A percentile compares a stretch with the other conserved stretches of the same genome.
phyloP scores from a whole-genome alignment of 2,329 filamentous ascomycete species.

The Trichoderma atroviride region DNA sequence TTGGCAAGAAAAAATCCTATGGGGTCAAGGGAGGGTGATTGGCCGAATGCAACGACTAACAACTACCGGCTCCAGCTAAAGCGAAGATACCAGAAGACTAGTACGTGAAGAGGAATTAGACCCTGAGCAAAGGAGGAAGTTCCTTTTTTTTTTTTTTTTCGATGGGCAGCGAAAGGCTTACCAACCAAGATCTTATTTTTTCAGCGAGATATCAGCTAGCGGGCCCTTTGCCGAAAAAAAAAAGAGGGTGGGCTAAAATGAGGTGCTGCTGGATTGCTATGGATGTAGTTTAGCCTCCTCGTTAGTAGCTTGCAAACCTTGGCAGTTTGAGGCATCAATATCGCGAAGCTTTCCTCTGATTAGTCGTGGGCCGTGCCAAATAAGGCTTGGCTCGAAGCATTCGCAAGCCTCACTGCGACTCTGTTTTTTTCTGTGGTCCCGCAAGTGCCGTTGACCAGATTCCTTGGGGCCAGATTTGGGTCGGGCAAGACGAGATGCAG shows the following conservation, averaged over 20 bases:
- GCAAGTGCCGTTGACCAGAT: not conserved
- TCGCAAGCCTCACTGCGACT: not conserved
- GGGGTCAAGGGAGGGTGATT: not conserved
- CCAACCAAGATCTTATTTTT: not conserved
- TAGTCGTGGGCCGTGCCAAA: not conserved
- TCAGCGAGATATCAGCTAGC: not conserved
- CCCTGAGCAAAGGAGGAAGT: not conserved
- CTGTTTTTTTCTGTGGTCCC: not conserved
- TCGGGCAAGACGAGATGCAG: conserved; percentile 1
- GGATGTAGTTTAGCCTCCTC: not conserved
- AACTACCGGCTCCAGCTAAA: not conserved
- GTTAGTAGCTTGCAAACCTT: not conserved
- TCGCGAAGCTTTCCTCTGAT: not conserved
- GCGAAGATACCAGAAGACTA: not conserved
- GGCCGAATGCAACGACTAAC: not conserved
- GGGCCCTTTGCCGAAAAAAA: not conserved
- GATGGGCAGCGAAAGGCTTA: not conserved
- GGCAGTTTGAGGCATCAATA: not conserved
- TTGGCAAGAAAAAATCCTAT: not conserved
- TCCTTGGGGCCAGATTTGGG: not conserved
- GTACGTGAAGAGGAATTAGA: not conserved
- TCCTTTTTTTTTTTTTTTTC: not conserved
- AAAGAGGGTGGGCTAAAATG: not conserved
- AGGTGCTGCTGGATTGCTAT: not conserved
- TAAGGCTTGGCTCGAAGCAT: not conserved